Evolutionary conservation across 1,284 basidiomycete genomes (phyloP).

Genomic region (Cryptococcus sp.): DNA sequence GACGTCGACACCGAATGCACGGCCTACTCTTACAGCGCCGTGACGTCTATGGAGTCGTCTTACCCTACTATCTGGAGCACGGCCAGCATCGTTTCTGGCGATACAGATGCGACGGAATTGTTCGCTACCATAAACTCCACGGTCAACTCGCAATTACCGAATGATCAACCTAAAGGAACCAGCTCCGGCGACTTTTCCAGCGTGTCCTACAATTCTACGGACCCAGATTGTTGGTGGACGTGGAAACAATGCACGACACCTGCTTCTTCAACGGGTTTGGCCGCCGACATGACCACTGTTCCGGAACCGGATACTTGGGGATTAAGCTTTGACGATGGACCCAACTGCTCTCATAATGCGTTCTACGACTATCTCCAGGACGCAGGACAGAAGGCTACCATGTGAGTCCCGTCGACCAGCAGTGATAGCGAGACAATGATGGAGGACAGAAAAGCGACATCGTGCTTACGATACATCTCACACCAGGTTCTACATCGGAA

Average conservation of each 20-base stretch:
- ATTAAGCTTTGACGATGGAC: constrained; percentile 58
- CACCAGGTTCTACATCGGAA: constrained; percentile 53
- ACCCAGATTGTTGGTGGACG: constrained; percentile 55
- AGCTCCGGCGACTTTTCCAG: constrained; percentile 37
- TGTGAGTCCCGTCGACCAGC: constrained; percentile 33
- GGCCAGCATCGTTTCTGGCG: constrained; percentile 48
- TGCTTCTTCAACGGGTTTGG: constrained; percentile 32
- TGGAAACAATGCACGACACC: constrained; percentile 47
- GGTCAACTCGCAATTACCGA: constrained; percentile 41
- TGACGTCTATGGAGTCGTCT: constrained; percentile 23
- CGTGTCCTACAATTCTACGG: constrained; percentile 36
- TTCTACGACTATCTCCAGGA: constrained; percentile 57
- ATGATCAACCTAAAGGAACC: constrained; percentile 47
- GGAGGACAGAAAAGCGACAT: background rate
- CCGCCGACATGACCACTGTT: constrained; percentile 49
- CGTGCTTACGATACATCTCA: background rate
- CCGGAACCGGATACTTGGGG: constrained; percentile 59
- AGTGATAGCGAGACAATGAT: background rate
- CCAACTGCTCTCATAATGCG: constrained; percentile 57
- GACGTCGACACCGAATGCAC: constrained; percentile 31
- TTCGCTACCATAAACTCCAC: constrained; percentile 46
- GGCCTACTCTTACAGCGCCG: constrained; percentile 44
- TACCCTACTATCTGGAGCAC: constrained; percentile 52
- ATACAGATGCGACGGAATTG: constrained; percentile 48
- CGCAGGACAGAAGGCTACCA: constrained; percentile 57